Percentiles rank a stretch among this genome's conserved stretches.
phyloP scores from a whole-genome alignment of 78 protist genomes.

The Bigelowiella natans region DNA sequence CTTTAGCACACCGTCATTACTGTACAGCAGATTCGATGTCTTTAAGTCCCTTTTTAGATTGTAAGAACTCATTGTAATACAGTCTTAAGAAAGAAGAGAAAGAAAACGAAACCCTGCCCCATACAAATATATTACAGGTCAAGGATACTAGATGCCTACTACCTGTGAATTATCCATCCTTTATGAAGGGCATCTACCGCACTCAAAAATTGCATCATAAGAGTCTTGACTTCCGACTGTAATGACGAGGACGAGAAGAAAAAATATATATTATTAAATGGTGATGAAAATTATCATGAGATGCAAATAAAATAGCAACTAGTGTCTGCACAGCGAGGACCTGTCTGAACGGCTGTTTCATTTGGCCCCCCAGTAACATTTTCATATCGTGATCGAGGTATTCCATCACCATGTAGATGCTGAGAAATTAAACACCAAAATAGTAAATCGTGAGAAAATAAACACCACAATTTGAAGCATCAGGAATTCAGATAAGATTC shows the following conservation, averaged over 20 bases:
- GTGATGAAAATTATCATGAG: too few species aligned
- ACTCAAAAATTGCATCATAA: background rate
- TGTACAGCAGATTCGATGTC: conserved; percentile 14
- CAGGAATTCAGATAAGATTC: too few species aligned
- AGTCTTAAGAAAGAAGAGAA: background rate
- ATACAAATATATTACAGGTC: too few species aligned
- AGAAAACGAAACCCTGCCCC: too few species aligned
- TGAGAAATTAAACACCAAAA: background rate
- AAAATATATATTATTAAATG: too few species aligned
- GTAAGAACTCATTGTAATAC: background rate
- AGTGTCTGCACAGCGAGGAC: too few species aligned
- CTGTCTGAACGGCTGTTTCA: background rate
- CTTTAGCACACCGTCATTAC: conserved; percentile 14
- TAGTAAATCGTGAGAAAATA: too few species aligned
- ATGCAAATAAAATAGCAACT: too few species aligned
- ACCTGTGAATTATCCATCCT: background rate
- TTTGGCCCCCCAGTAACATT: background rate
- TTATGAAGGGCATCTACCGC: background rate
- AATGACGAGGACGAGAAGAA: too few species aligned
- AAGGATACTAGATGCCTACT: too few species aligned
- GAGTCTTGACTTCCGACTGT: background rate
- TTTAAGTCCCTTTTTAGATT: conserved; percentile 16
- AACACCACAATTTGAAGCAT: too few species aligned
- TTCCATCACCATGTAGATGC: conserved; percentile 24
- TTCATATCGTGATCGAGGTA: conserved; percentile 11